Evolutionary conservation across 352 stramenopile species (phyloP).

Genomic region (Globisporangium recalcitrans): DNA sequence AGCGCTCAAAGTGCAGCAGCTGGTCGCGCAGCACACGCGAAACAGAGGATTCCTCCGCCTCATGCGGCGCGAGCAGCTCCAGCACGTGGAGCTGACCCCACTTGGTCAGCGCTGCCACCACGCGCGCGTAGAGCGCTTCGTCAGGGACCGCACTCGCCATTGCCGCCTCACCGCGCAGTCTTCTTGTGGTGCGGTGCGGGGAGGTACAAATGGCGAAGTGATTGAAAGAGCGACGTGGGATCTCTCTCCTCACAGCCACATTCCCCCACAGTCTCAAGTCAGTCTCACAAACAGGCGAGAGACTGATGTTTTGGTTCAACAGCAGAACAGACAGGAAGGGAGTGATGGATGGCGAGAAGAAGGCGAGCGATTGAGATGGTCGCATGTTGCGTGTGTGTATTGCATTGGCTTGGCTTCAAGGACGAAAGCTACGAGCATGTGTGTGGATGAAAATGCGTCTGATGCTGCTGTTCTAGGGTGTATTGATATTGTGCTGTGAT

Average conservation of each 20-base stretch:
- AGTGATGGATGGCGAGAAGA: too few relatives aligned
- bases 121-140: slow-evolving; percentile 12
- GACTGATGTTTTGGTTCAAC: background rate
- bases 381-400: background rate
- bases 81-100: slow-evolving; percentile 50
- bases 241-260: background rate
- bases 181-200: background rate
- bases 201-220: background rate
- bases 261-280: background rate
- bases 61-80: slow-evolving; percentile 13
- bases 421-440: background rate
- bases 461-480: background rate
- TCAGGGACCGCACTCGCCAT: background rate
- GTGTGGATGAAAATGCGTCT: too few relatives aligned
- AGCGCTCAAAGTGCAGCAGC: slow-evolving; percentile 53
- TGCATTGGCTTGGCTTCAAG: background rate
- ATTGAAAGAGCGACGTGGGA: background rate
- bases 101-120: slow-evolving; percentile 23
- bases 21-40: slow-evolving; percentile 29
- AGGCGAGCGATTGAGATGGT: background rate
- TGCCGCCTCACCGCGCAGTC: background rate
- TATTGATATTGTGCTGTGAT: background rate
- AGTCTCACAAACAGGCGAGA: background rate
- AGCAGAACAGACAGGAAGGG: background rate
- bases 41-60: slow-evolving; percentile 5